phyloP scores from a whole-genome alignment of 1,284 basidiomycete genomes.

The Golubevia pallescens region DNA sequence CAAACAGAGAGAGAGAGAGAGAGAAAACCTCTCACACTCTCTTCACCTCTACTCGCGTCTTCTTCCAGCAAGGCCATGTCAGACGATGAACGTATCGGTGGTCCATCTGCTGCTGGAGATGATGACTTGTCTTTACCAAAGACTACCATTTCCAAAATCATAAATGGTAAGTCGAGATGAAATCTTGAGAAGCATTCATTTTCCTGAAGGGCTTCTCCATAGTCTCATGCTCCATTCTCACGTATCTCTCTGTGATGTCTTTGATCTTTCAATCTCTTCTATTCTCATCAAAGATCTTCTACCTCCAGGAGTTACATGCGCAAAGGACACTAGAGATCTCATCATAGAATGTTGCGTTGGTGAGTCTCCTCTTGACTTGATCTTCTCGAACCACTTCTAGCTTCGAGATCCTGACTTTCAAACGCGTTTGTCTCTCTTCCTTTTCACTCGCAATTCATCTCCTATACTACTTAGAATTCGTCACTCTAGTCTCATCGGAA shows the following conservation, averaged over 20 bases:
- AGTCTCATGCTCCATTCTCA: neutral
- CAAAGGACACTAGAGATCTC: constrained; percentile 57
- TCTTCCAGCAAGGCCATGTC: constrained; percentile 33
- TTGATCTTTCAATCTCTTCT: neutral
- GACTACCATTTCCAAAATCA: constrained; percentile 60
- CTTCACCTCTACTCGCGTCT: constrained; percentile 5
- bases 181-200: too few relatives aligned
- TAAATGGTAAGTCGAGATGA: constrained; percentile 18
- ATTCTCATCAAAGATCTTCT: constrained; percentile 27
- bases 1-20: neutral
- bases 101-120: constrained; percentile 23
- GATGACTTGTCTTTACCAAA: constrained; percentile 61
- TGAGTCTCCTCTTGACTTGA: too few relatives aligned
- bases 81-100: constrained; percentile 42
- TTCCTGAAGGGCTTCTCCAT: too few relatives aligned
- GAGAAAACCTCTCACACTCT: constrained; percentile 1
- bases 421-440: constrained; percentile 1
- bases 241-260: neutral
- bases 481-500: constrained; percentile 58
- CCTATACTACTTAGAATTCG: constrained; percentile 45
- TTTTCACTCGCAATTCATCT: neutral
- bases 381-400: neutral
- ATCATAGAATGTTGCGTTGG: constrained; percentile 59
- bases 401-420: neutral
- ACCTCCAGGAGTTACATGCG: constrained; percentile 46